phyloP scores from a whole-genome alignment of 73 alveolate genomes.

The Effrenium voratum region DNA sequence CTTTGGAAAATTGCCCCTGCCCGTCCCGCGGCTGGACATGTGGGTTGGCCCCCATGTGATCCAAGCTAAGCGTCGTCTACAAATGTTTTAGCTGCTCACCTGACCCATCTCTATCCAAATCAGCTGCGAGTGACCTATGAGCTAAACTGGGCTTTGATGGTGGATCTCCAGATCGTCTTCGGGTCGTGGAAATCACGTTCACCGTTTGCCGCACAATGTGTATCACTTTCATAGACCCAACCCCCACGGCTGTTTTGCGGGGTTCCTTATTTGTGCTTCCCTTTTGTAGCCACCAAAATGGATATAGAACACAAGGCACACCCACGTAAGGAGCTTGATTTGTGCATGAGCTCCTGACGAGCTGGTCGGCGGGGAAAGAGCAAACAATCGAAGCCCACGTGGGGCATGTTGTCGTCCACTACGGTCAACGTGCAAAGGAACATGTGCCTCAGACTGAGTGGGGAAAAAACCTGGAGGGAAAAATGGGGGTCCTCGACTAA shows the following conservation, averaged over 20 bases:
- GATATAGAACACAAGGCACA: no score
- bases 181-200: no score
- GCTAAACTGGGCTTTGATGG: no score
- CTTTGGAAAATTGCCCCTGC: no score
- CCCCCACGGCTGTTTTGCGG: neutral
- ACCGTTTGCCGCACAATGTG: neutral
- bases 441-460: constrained; percentile 14
- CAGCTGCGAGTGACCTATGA: no score
- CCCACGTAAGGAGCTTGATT: no score
- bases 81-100: neutral
- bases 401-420: neutral
- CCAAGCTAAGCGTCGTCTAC: neutral
- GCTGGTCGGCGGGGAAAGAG: neutral
- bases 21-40: no score
- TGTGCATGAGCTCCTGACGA: neutral
- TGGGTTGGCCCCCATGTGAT: no score
- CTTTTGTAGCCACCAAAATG: neutral
- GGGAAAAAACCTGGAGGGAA: no score
- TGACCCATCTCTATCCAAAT: no score
- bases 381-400: neutral
- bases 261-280: neutral
- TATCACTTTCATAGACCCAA: neutral
- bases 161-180: no score
- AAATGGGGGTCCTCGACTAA: no score
- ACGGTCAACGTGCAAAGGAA: constrained; percentile 32